Evolutionary conservation across 768 basidiomycete species (phyloP).

Genomic region (Erythrobasidium yunnanense): DNA sequence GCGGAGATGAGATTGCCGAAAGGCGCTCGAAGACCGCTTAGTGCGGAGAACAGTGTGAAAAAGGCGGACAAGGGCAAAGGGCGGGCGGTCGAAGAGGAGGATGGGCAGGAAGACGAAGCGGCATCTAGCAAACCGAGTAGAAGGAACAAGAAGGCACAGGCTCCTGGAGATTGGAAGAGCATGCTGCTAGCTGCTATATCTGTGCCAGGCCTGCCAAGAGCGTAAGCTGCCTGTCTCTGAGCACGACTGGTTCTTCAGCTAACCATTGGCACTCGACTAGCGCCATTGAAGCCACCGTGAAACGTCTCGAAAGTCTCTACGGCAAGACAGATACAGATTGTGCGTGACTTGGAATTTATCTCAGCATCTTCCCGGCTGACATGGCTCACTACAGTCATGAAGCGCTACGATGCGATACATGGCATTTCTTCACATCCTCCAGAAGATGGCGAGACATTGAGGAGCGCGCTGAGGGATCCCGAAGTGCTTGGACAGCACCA

Average conservation of each 20-base stretch:
- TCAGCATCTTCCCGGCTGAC: not conserved
- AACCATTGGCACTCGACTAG: not conserved
- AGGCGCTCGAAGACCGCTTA: not conserved
- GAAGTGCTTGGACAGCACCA: not conserved
- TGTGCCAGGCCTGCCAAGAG: not conserved
- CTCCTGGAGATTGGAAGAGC: slow-evolving; percentile 8
- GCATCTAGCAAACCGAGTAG: not conserved
- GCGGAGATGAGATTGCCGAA: not conserved
- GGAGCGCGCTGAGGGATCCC: not conserved
- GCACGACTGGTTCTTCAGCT: not conserved
- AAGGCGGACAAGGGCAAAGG: not conserved
- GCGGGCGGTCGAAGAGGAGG: not conserved
- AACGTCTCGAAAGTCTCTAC: not conserved
- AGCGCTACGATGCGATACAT: not conserved
- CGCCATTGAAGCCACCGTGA: slow-evolving; percentile 5
- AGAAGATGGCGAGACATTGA: too few species aligned
- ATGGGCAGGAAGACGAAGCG: not conserved
- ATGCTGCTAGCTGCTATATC: slow-evolving; percentile 4
- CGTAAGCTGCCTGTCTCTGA: not conserved
- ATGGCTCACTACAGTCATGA: not conserved
- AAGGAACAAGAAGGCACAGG: not conserved
- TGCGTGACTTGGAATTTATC: slow-evolving; percentile 26
- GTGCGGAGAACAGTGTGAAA: not conserved
- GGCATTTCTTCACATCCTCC: not conserved
- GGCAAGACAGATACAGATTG: not conserved